phyloP scores from a whole-genome alignment of 2,329 filamentous ascomycete species.

The Ophiobolus disseminans region DNA sequence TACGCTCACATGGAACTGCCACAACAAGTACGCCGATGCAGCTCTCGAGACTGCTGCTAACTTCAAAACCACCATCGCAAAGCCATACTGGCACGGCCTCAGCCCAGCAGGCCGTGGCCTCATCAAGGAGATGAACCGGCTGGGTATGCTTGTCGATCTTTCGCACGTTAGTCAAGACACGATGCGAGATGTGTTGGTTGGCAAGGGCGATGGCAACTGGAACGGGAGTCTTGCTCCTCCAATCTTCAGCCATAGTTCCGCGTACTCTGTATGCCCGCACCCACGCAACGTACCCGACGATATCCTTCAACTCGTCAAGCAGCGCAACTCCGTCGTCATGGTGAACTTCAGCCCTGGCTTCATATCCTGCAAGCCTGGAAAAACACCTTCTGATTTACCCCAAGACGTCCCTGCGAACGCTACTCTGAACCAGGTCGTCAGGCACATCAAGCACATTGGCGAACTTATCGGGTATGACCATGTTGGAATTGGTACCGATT shows the following conservation, averaged over 20 bases:
- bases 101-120: slow-evolving; percentile 72
- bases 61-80: slow-evolving; percentile 49
- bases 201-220: slow-evolving; percentile 61
- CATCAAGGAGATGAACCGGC: slow-evolving; percentile 87
- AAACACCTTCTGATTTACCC: slow-evolving; percentile 69
- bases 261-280: slow-evolving; percentile 81
- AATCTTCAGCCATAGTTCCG: slow-evolving; percentile 89
- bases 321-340: slow-evolving; percentile 81
- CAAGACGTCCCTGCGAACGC: slow-evolving; percentile 71
- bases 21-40: slow-evolving; percentile 87
- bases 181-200: slow-evolving; percentile 81
- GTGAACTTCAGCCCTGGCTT: slow-evolving; percentile 88
- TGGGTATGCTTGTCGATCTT: slow-evolving; percentile 94
- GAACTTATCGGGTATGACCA: slow-evolving; percentile 83
- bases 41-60: slow-evolving; percentile 66
- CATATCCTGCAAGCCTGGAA: slow-evolving; percentile 72
- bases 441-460: slow-evolving; percentile 84
- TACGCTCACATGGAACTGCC: slow-evolving; percentile 91
- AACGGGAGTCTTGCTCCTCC: slow-evolving; percentile 77
- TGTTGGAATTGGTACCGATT: slow-evolving; percentile 89
- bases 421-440: slow-evolving; percentile 77
- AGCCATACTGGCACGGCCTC: slow-evolving; percentile 74
- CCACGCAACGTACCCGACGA: slow-evolving; percentile 90
- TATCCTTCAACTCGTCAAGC: slow-evolving; percentile 77
- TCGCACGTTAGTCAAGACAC: slow-evolving; percentile 81